Base-by-base conservation (phyloP, 2,329 filamentous ascomycete genomes). In the Epichloe glyceriae region DNA sequence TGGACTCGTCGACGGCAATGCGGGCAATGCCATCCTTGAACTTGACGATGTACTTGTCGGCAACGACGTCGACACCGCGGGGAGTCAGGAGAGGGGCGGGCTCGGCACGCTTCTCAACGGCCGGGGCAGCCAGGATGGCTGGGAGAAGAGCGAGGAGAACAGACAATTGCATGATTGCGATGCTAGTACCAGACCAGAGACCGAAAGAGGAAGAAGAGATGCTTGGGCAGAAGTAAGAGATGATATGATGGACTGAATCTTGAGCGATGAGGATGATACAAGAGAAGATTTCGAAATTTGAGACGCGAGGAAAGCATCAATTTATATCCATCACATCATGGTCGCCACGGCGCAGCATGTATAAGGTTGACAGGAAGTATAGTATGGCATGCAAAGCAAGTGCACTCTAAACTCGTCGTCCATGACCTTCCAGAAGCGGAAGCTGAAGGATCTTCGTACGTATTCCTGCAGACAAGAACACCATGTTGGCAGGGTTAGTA, bases 31-130 rank as follows among this genome's bases (percentile, higher is more conserved):
- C 54, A 26, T 56, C 54, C 49, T 58, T 59, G 53, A 62, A 60
- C 51, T 62, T 63, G 54, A 64, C 60, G 52, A 64, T 64, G 53
- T 63, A 64, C 52, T 60, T 60, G 55, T 57, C 57, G 17, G 58
- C 47, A 30, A 64, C 56, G 48, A 61, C 45, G 20, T 49, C 45
- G 33, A 43, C 48, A 20, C 52, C 53, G 2, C 44, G 46, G 14
- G 60, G 57, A 17, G 46, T 50, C 46, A 60, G 42, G 20, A 64
- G 54, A 43, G 62, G 61, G 34, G 62, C 62, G 8, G 57, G 61
- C 43, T 53, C 54, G 26, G 54, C 54, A 39, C 62, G 62, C 50
- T 58, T 55, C 47, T 48, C 51, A 11, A 50, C 26, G 33, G 52
- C 50, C 14, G 59, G 56, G n/a, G 52, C 57, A 38, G 52, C 58